Conservation (phyloP, 768 basidiomycete species). For the Leucocoprinus sp. region DNA sequence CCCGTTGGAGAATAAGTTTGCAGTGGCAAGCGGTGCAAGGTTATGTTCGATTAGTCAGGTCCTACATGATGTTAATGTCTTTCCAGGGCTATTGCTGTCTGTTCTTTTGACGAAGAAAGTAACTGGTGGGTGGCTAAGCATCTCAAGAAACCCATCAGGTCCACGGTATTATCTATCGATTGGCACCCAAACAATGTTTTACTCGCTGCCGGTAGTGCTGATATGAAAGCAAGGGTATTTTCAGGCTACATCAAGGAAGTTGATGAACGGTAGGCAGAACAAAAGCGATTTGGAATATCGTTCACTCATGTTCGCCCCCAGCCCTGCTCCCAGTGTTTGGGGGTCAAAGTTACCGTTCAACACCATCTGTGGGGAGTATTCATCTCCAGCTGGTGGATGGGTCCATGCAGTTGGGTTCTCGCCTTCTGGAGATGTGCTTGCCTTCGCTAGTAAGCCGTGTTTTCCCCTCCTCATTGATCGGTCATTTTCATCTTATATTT, state of each 20-base stretch:
- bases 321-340: constrained; percentile 87
- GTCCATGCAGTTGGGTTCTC: constrained; percentile 95
- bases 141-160: constrained; percentile 94
- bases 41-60: constrained; percentile 19
- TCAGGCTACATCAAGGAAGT: constrained; percentile 99
- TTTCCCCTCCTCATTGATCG: background rate
- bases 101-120: constrained; percentile 94
- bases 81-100: constrained; percentile 85
- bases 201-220: constrained; percentile 93
- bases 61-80: background rate
- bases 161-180: constrained; percentile 88
- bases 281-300: background rate
- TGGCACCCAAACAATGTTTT: constrained; percentile 99
- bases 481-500: constrained; percentile 4
- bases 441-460: constrained; percentile 77
- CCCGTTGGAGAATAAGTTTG: constrained; percentile 97
- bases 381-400: constrained; percentile 90
- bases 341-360: constrained; percentile 98
- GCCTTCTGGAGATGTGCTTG: constrained; percentile 89
- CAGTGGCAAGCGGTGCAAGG: constrained; percentile 95
- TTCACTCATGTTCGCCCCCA: constrained; percentile 22
- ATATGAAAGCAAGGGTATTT: constrained; percentile 96
- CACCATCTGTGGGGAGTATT: constrained; percentile 92
- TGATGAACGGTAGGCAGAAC: constrained; percentile 64
- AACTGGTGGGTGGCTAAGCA: constrained; percentile 99